Evolutionary conservation across 805 yeast species (phyloP), one percentile per base, ranked within the genome.

Genomic region (Wickerhamiella azyma): DNA sequence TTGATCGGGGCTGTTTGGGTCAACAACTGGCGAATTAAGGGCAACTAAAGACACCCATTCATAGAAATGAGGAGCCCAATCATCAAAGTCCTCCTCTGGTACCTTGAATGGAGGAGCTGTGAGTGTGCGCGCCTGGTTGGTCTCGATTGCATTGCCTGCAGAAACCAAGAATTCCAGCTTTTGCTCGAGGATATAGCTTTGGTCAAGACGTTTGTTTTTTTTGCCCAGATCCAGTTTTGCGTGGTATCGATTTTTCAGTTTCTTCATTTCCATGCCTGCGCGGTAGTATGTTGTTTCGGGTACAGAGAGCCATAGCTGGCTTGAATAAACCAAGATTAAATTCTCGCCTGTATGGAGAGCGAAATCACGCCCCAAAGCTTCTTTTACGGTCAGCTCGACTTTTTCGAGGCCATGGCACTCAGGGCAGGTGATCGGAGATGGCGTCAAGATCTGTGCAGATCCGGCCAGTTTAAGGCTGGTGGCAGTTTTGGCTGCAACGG

Each of bases 241-340:
- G 13, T 29, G 32, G 39, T 44, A 44, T 24, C 39, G 19, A 28
- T 32, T 24, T 13, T 26, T 37, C 5, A 10, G 3, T 4, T 28
- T 21, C 29, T 39, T 45, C 30, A 19, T 33, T 13, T 39, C 39
- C 9, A 45, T 18, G 6, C 48, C 48, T 5, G 48, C 43, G 9
- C 13, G 26, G 30, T 26, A 21, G 30, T 33, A 45, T 9, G 43
- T 39, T 5, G 30, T 14, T 13, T 35, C 39, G 18, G 37, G 18
- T 1, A 26, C 8, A 2, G 43, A 38, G 19, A 33, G 9, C 37
- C 32, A 26, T 8, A 45, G 17, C 1, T 6, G 17, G 29, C 32
- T 17, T 4, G 35, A 16, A 21, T 35, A 28, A 9, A 45, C 26
- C 9, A 45, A 29, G 19, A 33, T 26, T 2, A 18, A 14, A 29